Percentiles rank a stretch among this genome's conserved stretches.
Conservation (phyloP, 371 early-diverging fungal genomes). For the Racocetra persica region DNA sequence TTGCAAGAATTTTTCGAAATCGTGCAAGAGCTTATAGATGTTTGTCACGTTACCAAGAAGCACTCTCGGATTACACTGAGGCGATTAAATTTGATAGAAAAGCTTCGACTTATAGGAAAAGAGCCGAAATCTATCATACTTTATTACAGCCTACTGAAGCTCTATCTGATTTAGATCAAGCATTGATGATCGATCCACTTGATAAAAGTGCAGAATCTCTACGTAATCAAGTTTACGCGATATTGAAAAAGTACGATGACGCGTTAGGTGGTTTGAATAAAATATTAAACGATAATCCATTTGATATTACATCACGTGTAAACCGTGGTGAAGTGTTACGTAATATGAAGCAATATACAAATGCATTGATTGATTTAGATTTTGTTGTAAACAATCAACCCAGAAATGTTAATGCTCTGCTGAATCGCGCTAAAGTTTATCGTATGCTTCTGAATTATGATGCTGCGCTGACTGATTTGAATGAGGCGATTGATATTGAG, state of each 20-base stretch:
- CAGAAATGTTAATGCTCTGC: background rate
- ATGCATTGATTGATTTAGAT: slow-evolving; percentile 36
- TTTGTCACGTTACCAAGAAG: too few species aligned
- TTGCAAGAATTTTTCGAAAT: too few species aligned
- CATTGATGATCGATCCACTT: background rate
- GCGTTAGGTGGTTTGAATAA: slow-evolving; percentile 20
- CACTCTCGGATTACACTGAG: too few species aligned
- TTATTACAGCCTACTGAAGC: slow-evolving; percentile 12
- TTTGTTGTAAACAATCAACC: background rate
- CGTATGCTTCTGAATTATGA: background rate
- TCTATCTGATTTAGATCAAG: slow-evolving; percentile 22
- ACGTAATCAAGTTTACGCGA: background rate
- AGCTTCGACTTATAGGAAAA: too few species aligned
- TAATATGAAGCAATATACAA: background rate
- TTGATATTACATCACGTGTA: background rate
- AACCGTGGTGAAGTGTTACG: slow-evolving; percentile 3
- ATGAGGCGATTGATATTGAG: background rate
- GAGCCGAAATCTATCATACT: too few species aligned
- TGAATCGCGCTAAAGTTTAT: slow-evolving; percentile 22
- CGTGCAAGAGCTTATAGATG: too few species aligned
- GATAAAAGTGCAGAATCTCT: background rate
- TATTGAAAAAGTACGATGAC: slow-evolving; percentile 7
- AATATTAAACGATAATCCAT: background rate
- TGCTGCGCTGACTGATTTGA: slow-evolving; percentile 1
- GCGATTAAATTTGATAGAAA: too few species aligned